Conservation (phyloP, 108 stramenopile genomes). For the Cafeteria roenbergensis region DNA sequence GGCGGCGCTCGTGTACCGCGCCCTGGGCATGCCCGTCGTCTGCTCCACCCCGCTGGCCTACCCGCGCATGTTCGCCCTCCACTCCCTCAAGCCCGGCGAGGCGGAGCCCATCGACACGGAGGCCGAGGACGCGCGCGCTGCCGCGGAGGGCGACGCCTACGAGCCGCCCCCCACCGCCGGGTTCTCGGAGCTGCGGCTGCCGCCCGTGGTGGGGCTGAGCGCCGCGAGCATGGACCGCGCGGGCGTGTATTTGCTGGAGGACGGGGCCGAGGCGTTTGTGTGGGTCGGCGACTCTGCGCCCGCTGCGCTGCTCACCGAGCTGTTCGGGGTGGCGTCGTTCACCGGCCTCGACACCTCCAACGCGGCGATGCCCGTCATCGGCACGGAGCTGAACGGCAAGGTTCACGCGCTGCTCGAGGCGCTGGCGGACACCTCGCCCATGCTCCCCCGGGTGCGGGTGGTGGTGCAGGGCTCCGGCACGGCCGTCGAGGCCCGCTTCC, state of each 20-base stretch:
- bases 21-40: slow-evolving; percentile 65
- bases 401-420: slow-evolving; percentile 10
- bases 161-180: slow-evolving; percentile 10
- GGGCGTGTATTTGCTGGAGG: slow-evolving; percentile 80
- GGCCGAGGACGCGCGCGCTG: slow-evolving; percentile 22
- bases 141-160: not conserved
- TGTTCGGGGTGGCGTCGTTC: slow-evolving; percentile 70
- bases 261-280: slow-evolving; percentile 73
- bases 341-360: slow-evolving; percentile 62
- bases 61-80: slow-evolving; percentile 82
- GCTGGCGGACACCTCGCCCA: not conserved
- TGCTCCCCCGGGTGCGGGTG: slow-evolving; percentile 58
- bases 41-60: slow-evolving; percentile 64
- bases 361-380: not conserved
- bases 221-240: slow-evolving; percentile 57
- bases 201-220: slow-evolving; percentile 58
- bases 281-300: slow-evolving; percentile 82
- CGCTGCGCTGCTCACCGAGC: slow-evolving; percentile 49
- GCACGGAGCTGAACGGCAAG: not conserved
- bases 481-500: slow-evolving; percentile 66
- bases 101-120: slow-evolving; percentile 34
- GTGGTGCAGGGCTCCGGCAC: slow-evolving; percentile 74
- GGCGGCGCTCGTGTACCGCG: slow-evolving; percentile 54
- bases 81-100: slow-evolving; percentile 62
- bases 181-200: slow-evolving; percentile 47